Base-by-base conservation (phyloP, 2,329 filamentous ascomycete genomes). In the Penicillium sp. region DNA sequence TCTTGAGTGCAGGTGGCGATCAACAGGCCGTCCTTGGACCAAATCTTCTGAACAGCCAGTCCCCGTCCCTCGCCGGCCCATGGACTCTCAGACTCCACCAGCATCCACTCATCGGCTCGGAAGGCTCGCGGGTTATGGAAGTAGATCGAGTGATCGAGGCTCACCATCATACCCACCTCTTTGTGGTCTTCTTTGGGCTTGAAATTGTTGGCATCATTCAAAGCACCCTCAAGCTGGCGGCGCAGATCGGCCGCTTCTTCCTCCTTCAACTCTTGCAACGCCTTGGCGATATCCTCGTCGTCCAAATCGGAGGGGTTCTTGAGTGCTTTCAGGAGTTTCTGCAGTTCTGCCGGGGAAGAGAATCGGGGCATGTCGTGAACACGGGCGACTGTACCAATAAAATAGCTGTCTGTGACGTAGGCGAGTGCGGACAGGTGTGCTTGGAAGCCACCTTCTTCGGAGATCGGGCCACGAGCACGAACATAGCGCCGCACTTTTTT, bases 341-440 rank as follows among this genome's bases (percentile, higher is more conserved):
- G 63, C 23, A 78, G 67, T 46, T 74, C 73, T 4, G 61, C 73
- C 2, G 79, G 78, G 12, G 76, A 81, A 1, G 81, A 83, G 69
- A 89, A 90, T 13, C 89, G 81, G 82, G 88, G 92, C 33, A 96
- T 80, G 51, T 84, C 81, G 72, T 96, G 92, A 49, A 92, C 86
- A 18, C 90, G 84, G 26, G 86, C 80, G 7, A 96, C 84, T 2
- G 92, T 96, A 36, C 89, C 92, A 70, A 97, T 92, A 74, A 99
- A 97, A 76, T 89, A 94, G 67, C 83, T 88, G 74, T 97, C 93
- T 24, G 86, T 90, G 77, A 97, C 89, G 76, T 97, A 99, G 23
- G 93, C 93, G 56, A 99, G 79, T 8, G 94, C 94, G 34, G 84
- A 87, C 33, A 96, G 78, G 69, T 97, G 92, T 10, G 91, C 90